A percentile compares a stretch with the other conserved stretches of the same genome.
These are phyloP conservation scores for Metschnikowia corniflorae DNA, from an alignment of 805 yeast species.

Conservation along the genomic window DNA sequence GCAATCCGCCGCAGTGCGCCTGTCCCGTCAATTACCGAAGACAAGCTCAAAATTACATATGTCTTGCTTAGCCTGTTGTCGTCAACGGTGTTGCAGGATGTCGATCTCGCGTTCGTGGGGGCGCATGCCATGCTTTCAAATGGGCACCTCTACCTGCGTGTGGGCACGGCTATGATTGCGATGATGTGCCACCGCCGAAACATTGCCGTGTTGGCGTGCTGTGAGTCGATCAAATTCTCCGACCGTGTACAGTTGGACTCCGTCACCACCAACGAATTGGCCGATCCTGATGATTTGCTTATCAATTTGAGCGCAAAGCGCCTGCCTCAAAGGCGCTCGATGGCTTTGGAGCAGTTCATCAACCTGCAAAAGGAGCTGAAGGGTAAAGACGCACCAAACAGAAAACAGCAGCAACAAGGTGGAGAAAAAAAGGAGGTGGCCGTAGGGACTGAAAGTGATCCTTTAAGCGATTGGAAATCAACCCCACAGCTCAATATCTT, in stretches of 20 bases:
- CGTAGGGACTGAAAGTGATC: conserved; percentile 32
- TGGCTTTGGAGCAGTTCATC: conserved; percentile 62
- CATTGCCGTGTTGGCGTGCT: conserved; percentile 92
- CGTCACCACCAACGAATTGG: conserved; percentile 90
- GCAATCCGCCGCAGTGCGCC: conserved; percentile 15
- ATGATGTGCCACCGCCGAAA: conserved; percentile 85
- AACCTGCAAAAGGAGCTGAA: conserved; percentile 31
- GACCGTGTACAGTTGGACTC: conserved; percentile 95
- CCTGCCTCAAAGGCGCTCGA: conserved; percentile 54
- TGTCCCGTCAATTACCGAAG: conserved; percentile 28
- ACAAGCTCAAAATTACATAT: conserved; percentile 74
- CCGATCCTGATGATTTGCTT: conserved; percentile 71
- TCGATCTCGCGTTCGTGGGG: conserved; percentile 88
- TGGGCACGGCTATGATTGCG: conserved; percentile 91
- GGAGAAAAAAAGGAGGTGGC: conserved; percentile 19
- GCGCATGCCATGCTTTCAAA: conserved; percentile 97
- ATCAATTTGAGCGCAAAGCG: conserved; percentile 45
- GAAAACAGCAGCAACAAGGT: conserved; percentile 23
- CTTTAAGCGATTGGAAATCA: conserved; percentile 58
- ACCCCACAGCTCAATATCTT: conserved; percentile 65
- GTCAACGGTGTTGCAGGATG: conserved; percentile 71
- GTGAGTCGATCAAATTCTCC: conserved; percentile 91
- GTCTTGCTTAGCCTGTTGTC: conserved; percentile 76
- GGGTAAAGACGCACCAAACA: conserved; percentile 33
- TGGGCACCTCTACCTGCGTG: conserved; percentile 89